A percentile compares a stretch with the other conserved stretches of the same genome.
These are phyloP conservation scores for Colletotrichum sp. DNA, from an alignment of 2,329 filamentous ascomycete species.

Conservation along the genomic window DNA sequence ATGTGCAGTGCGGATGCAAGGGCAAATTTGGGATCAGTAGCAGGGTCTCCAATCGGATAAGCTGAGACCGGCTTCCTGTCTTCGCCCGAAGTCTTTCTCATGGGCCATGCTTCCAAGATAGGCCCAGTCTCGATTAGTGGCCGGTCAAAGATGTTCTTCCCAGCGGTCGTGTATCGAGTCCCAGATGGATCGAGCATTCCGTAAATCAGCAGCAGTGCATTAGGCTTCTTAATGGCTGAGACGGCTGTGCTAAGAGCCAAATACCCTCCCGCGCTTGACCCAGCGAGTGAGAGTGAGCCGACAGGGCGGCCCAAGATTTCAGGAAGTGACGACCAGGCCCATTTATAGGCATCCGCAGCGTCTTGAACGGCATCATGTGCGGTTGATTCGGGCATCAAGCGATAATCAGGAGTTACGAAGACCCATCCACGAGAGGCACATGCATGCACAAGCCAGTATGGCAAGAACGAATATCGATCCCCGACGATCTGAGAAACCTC, in stretches of 20 bases:
- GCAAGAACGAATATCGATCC: constrained; percentile 10
- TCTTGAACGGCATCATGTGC: constrained; percentile 2
- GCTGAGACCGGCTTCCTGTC: neutral
- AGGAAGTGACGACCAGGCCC: neutral
- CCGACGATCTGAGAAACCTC: neutral
- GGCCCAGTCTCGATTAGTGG: neutral
- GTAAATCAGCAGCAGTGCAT: constrained; percentile 4
- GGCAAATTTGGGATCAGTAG: neutral
- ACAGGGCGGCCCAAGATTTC: neutral
- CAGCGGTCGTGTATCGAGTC: constrained; percentile 3
- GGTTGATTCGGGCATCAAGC: constrained; percentile 16
- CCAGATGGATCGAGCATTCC: constrained; percentile 4
- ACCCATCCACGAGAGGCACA: constrained; percentile 8
- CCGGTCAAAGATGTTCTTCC: constrained; percentile 5
- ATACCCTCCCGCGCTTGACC: constrained; percentile 15
- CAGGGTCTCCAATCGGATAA: neutral
- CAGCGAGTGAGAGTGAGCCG: constrained; percentile 1
- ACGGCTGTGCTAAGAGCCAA: constrained; percentile 2
- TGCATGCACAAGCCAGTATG: constrained; percentile 1
- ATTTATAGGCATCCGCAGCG: constrained; percentile 9
- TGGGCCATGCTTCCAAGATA: neutral
- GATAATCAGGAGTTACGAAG: constrained; percentile 15
- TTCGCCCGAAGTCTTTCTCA: neutral
- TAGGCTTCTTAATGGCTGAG: neutral
- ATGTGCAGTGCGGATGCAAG: constrained; percentile 6